Conservation (phyloP, 352 stramenopile species). For the Pythium brassicae region DNA sequence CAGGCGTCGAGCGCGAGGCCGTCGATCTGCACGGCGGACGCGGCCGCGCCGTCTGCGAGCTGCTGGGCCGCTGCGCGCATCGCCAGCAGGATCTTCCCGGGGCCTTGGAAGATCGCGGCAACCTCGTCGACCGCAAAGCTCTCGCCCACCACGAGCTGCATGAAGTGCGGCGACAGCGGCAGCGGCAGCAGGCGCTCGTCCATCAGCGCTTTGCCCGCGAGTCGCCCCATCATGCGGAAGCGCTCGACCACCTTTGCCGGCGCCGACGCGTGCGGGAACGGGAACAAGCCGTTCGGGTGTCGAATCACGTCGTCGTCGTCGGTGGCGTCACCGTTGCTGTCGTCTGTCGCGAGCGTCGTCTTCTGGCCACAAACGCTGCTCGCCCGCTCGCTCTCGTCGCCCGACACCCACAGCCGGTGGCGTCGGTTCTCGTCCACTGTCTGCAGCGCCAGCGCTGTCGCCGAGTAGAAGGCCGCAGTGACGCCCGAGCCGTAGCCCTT, state of each 20-base stretch:
- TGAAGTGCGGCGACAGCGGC: slow-evolving; percentile 69
- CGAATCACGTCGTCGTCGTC: slow-evolving; percentile 50
- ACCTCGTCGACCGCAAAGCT: slow-evolving; percentile 48
- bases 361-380: not conserved
- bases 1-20: slow-evolving; percentile 41
- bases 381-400: slow-evolving; percentile 21
- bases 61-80: slow-evolving; percentile 44
- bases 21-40: slow-evolving; percentile 49
- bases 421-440: slow-evolving; percentile 40
- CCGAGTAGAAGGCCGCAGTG: slow-evolving; percentile 83
- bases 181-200: slow-evolving; percentile 74
- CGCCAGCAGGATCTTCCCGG: slow-evolving; percentile 53
- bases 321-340: slow-evolving; percentile 3
- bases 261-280: slow-evolving; percentile 39
- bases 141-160: slow-evolving; percentile 72
- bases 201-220: slow-evolving; percentile 82
- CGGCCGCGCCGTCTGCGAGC: slow-evolving; percentile 18
- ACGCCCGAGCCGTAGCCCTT: slow-evolving; percentile 84
- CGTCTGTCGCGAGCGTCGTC: slow-evolving; percentile 1
- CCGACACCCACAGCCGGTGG: slow-evolving; percentile 46
- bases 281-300: slow-evolving; percentile 77
- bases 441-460: slow-evolving; percentile 64
- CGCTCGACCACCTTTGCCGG: slow-evolving; percentile 47
- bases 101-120: slow-evolving; percentile 51
- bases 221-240: slow-evolving; percentile 77